Conservation (phyloP, 108 stramenopile genomes). For the Nitzschia inconspicua region DNA sequence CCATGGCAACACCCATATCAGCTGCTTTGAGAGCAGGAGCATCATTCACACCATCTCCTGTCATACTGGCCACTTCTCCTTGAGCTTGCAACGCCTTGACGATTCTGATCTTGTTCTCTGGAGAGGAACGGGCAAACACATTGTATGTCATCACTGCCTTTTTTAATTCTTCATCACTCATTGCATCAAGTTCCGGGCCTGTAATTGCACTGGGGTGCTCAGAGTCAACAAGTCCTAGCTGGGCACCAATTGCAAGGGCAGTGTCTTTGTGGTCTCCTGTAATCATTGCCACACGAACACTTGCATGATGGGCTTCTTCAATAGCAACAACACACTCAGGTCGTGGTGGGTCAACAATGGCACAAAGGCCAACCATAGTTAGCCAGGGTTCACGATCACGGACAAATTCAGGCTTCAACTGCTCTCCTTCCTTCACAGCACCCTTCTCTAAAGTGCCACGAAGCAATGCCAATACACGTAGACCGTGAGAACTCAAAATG, state of each 20-base stretch:
- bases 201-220: constrained; percentile 59
- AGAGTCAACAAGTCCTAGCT: constrained; percentile 83
- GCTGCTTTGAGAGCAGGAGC: constrained; percentile 97
- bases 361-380: constrained; percentile 89
- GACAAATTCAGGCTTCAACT: constrained; percentile 73
- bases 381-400: constrained; percentile 57
- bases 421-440: constrained; percentile 50
- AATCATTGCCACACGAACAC: constrained; percentile 95
- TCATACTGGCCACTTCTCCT: constrained; percentile 93
- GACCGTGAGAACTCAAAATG: constrained; percentile 83
- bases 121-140: constrained; percentile 89
- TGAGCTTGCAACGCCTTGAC: constrained; percentile 91
- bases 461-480: constrained; percentile 90
- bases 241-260: constrained; percentile 74
- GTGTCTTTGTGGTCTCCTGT: constrained; percentile 95
- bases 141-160: constrained; percentile 69
- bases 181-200: constrained; percentile 80
- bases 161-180: constrained; percentile 66
- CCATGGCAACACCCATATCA: constrained; percentile 99
- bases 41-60: constrained; percentile 99
- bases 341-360: constrained; percentile 94
- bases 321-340: constrained; percentile 87
- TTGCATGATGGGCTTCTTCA: constrained; percentile 75
- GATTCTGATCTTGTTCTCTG: constrained; percentile 86
- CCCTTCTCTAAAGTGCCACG: constrained; percentile 63